Evolutionary conservation across 257 asterid genomes (phyloP), one percentile per base, ranked within the genome.

Genomic region (Cynanchum wilfordii): DNA sequence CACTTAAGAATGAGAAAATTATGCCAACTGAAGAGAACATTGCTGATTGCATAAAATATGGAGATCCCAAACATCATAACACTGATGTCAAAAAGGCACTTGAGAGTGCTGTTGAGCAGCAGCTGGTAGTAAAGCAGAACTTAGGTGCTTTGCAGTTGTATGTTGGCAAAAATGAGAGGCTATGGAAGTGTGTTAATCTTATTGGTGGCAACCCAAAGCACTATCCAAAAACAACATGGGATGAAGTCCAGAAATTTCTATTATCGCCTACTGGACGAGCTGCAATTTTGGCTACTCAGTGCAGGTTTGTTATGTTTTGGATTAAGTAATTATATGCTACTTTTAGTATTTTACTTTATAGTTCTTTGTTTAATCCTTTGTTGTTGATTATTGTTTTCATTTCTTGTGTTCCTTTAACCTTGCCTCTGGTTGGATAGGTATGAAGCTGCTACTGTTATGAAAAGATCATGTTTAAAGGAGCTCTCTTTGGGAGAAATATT

Each of bases 1-100:
- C 93, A 74, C 90, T 93, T 62, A 89, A 87, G 81, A 86, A 65
- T 47, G 96, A 93, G 88, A 89, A 86, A 84, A 80, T 93, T 79
- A 74, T 88, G 93, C 98, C 98, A 15, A 90, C 95, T 13, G 91
- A 89, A 80, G 90, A 82, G 79, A 88, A 93, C 85, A 91, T 93
- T 42, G 40, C 84, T 29, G 90, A 88, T 84, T 93, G 97, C 86
- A 80, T 93, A 73, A 80, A 84, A 81, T 89, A 81, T 72, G 96
- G 96, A 66, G 92, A 88, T 67, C 80, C 76, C 65, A 81, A 78
- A 78, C 87, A 90, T 83, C 90, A 89, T 63, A 84, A 84, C 73
- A 87, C 94, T 71, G 96, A 93, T 82, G 91, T 89, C 73, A 88
- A 86, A 86, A 93, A 88, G 84, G 98, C 97, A 78, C 85, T 93